These are phyloP conservation scores for Scenedesmus sp. DNA, from an alignment of 163 green algal genomes.

Conservation along the genomic window DNA sequence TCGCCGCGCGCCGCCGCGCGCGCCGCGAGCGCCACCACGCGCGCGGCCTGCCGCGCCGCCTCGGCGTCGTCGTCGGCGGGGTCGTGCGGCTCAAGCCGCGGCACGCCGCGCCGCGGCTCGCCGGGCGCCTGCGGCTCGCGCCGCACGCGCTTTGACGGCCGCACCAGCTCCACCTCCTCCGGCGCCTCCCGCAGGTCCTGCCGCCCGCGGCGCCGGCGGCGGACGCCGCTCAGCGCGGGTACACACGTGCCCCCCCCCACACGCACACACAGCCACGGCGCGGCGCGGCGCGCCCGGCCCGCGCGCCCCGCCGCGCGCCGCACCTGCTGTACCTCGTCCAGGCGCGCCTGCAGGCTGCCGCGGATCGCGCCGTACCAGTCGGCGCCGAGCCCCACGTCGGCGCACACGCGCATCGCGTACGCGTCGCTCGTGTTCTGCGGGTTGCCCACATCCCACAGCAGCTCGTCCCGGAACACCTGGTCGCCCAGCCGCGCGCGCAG, in stretches of 20 bases:
- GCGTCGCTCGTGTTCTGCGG: conserved; percentile 27
- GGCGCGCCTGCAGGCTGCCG: background rate
- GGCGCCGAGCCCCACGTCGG: conserved; percentile 16
- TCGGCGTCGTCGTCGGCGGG: background rate
- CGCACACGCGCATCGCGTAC: conserved; percentile 16
- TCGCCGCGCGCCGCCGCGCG: no score
- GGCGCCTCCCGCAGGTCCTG: conserved; percentile 32
- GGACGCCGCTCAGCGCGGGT: background rate
- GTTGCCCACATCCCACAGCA: conserved; percentile 38
- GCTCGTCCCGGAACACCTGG: conserved; percentile 29
- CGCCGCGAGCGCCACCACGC: no score
- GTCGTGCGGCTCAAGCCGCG: conserved; percentile 25
- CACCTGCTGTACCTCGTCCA: conserved; percentile 39
- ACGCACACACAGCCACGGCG: background rate
- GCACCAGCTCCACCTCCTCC: conserved; percentile 28
- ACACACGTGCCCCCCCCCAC: background rate
- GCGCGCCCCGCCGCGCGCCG: background rate
- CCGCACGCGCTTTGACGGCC: background rate
- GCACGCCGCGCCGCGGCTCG: conserved; percentile 21
- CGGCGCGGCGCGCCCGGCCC: background rate
- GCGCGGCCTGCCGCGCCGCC: conserved; percentile 7
- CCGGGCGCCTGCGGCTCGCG: background rate
- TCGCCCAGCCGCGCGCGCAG: conserved; percentile 8
- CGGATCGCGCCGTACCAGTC: conserved; percentile 44
- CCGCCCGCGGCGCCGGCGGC: background rate